Conservation (phyloP, 164 flowering plant species). For the Liriodendron chinense region DNA sequence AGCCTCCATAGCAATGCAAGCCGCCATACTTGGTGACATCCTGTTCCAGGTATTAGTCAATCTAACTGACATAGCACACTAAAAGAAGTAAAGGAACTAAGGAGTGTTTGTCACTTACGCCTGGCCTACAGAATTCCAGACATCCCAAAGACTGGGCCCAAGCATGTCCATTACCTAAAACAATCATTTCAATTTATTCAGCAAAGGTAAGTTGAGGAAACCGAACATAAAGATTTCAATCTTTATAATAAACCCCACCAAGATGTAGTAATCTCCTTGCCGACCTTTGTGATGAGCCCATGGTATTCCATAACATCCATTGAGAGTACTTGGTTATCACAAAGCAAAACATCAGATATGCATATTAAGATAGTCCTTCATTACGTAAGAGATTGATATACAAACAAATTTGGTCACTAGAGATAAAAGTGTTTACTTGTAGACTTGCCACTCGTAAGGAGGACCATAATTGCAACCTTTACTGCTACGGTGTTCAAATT, state of each 20-base stretch:
- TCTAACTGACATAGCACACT: background rate
- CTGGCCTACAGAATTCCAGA: constrained; percentile 79
- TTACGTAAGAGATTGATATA: background rate
- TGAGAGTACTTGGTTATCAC: constrained; percentile 43
- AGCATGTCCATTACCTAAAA: constrained; percentile 93
- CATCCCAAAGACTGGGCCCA: constrained; percentile 96
- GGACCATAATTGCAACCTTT: constrained; percentile 95
- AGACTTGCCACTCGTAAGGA: constrained; percentile 97
- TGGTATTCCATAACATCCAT: constrained; percentile 85
- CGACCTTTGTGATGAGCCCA: constrained; percentile 83
- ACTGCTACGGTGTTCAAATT: constrained; percentile 84
- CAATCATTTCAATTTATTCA: constrained; percentile 6
- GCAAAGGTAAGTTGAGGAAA: constrained; percentile 7
- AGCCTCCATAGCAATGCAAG: constrained; percentile 95
- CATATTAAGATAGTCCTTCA: background rate
- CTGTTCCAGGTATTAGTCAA: constrained; percentile 36
- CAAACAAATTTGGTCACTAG: background rate
- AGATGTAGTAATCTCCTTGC: constrained; percentile 81
- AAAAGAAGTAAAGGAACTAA: background rate
- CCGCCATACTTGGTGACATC: constrained; percentile 82
- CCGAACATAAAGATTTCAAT: background rate
- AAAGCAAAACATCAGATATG: constrained; percentile 12
- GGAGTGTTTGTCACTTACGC: constrained; percentile 46
- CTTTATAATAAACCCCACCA: constrained; percentile 46
- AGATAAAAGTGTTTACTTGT: constrained; percentile 47